phyloP scores from a whole-genome alignment of 441 rosid species.

The Heliophila coronopifolia region DNA sequence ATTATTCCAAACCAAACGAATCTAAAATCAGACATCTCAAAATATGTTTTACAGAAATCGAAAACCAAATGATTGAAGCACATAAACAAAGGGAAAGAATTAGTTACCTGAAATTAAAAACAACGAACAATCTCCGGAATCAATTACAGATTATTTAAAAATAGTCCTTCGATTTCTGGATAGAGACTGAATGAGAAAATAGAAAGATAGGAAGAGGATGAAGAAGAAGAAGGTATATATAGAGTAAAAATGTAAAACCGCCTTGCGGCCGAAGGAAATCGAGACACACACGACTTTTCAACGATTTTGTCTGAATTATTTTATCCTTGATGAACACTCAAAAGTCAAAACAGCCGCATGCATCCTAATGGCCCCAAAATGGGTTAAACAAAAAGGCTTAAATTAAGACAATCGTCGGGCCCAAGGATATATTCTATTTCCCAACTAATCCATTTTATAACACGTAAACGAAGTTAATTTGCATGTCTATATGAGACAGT shows the following conservation, averaged over 20 bases:
- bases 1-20: not conserved
- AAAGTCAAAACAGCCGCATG: conserved; percentile 9
- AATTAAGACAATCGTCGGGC: not conserved
- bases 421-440: too few relatives aligned
- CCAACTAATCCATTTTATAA: too few relatives aligned
- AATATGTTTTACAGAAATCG: not conserved
- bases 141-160: conserved; percentile 6
- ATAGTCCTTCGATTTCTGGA: conserved; percentile 13
- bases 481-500: too few relatives aligned
- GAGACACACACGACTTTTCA: conserved; percentile 16
- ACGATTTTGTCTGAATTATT: not conserved
- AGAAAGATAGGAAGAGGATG: too few relatives aligned
- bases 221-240: conserved; percentile 16
- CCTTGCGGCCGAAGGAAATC: conserved; percentile 27
- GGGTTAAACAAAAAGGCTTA: too few relatives aligned
- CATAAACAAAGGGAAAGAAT: not conserved
- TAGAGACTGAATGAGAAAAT: conserved; percentile 5
- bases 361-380: conserved; percentile 4
- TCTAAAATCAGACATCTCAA: not conserved
- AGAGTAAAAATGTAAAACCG: conserved; percentile 18
- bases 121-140: conserved; percentile 5
- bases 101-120: conserved; percentile 20
- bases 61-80: not conserved
- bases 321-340: conserved; percentile 25
- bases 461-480: too few relatives aligned